phyloP scores from a whole-genome alignment of 805 yeast species.

The Alloascoidea hylecoeti region DNA sequence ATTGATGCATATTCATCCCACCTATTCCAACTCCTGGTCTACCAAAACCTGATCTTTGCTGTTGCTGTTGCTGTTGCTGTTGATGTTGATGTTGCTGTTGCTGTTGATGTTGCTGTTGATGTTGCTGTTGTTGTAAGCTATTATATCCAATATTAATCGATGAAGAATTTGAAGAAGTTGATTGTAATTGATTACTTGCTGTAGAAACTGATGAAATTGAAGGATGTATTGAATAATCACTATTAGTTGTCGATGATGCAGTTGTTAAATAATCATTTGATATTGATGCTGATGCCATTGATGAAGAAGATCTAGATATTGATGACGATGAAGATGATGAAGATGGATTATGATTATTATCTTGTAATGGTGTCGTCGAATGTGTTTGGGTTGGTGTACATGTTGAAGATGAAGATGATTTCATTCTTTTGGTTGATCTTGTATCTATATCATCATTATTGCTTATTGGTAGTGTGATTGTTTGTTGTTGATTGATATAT shows the following conservation, averaged over 20 bases:
- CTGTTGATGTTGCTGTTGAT: neutral
- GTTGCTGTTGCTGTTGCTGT: slow-evolving; percentile 1
- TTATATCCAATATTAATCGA: neutral
- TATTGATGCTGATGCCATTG: neutral
- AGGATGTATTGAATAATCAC: neutral
- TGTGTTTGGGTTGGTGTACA: no score
- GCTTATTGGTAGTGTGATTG: no score
- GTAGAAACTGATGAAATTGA: neutral
- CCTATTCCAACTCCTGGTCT: no score
- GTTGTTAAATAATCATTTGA: neutral
- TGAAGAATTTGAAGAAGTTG: neutral
- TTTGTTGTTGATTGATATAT: no score
- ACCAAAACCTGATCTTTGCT: no score
- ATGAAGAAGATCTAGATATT: neutral
- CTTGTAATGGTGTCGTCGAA: no score
- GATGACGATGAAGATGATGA: neutral
- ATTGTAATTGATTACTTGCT: neutral
- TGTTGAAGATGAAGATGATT: no score
- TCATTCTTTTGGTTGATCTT: no score
- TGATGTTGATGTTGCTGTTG: neutral
- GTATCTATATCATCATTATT: no score
- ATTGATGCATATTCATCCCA: neutral
- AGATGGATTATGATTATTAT: no score
- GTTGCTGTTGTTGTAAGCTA: neutral
- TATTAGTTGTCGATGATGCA: neutral